These are phyloP conservation scores for Phytomonas francai DNA, from an alignment of 208 protist species.

Conservation along the genomic window DNA sequence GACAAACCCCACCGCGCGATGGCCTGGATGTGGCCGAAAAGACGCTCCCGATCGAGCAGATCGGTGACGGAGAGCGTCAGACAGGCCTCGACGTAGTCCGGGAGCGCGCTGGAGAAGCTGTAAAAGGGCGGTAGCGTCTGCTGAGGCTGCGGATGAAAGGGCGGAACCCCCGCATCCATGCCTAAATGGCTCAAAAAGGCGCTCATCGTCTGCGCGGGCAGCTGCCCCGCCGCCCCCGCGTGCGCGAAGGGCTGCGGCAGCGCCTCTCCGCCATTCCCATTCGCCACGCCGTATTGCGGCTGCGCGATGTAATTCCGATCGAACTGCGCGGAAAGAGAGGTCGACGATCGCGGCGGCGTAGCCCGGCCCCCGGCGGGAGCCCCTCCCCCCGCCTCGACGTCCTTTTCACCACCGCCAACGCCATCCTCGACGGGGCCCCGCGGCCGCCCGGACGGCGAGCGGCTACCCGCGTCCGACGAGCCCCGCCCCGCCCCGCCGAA, in stretches of 20 bases:
- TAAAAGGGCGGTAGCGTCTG: slow-evolving; percentile 17
- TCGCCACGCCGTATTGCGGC: neutral
- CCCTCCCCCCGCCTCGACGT: no score
- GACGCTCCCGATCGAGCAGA: slow-evolving; percentile 30
- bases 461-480: no score
- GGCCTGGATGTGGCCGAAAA: slow-evolving; percentile 54
- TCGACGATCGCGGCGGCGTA: no score
- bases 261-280: neutral
- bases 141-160: neutral
- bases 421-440: no score
- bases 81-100: slow-evolving; percentile 55
- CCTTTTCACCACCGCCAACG: no score
- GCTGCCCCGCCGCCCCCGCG: neutral
- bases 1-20: slow-evolving; percentile 27
- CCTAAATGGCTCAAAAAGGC: no score
- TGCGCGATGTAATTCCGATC: no score
- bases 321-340: no score
- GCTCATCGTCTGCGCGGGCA: no score
- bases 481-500: no score
- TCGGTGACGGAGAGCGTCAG: slow-evolving; percentile 39
- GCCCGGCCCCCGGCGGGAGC: no score
- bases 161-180: neutral
- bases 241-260: neutral
- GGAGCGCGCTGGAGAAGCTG: slow-evolving; percentile 50
- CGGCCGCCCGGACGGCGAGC: no score